Evolutionary conservation across 495 filamentous ascomycete species (phyloP).

Genomic region (Penicillium simplicissimum): DNA sequence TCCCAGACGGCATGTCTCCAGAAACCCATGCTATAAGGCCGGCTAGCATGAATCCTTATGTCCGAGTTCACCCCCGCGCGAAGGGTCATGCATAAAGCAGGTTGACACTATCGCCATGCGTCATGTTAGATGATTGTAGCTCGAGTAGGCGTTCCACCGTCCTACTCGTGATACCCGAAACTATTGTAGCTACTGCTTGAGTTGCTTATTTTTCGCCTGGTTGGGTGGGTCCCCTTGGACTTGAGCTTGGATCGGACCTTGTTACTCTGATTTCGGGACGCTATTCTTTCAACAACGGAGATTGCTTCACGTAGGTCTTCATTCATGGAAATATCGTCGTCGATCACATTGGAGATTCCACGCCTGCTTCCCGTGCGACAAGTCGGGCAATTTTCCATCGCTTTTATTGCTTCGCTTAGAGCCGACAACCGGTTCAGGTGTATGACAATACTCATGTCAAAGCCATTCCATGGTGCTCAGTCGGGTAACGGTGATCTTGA

Average conservation of each 20-base stretch:
- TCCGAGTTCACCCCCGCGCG: slow-evolving; percentile 14
- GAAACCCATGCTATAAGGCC: neutral
- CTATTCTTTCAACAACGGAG: neutral
- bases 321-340: neutral
- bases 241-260: slow-evolving; percentile 6
- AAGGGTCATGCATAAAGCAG: neutral
- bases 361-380: neutral
- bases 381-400: neutral
- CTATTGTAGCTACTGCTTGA: neutral
- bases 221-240: slow-evolving; percentile 4
- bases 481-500: slow-evolving; percentile 3
- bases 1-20: neutral
- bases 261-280: neutral
- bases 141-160: neutral
- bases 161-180: neutral
- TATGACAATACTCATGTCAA: neutral
- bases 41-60: neutral
- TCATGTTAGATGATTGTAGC: neutral
- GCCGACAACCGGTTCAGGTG: neutral
- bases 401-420: neutral
- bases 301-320: neutral
- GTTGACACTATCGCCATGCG: slow-evolving; percentile 2
- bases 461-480: neutral
- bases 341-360: neutral
- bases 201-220: neutral